These are phyloP conservation scores for Lineolata rhizophorae DNA, from an alignment of 495 filamentous ascomycete species.

Conservation along the genomic window DNA sequence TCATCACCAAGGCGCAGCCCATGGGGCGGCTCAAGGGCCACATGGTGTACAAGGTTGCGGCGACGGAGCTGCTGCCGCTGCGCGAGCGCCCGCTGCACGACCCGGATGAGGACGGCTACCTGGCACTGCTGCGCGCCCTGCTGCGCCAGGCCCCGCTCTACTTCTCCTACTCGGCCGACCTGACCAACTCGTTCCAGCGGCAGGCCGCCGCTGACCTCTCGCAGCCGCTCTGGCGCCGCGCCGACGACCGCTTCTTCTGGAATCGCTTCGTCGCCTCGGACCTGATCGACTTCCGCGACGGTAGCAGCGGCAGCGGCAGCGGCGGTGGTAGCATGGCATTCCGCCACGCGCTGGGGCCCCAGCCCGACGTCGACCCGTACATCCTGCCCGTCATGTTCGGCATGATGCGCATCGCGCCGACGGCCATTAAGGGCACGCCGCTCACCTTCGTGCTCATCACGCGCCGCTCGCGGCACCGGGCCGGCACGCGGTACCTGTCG, in stretches of 20 bases:
- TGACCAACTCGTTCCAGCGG: constrained; percentile 88
- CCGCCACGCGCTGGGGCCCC: constrained; percentile 30
- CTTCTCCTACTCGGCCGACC: constrained; percentile 88
- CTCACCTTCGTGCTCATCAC: constrained; percentile 77
- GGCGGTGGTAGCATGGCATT: constrained; percentile 6
- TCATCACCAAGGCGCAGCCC: constrained; percentile 84
- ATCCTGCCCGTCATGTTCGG: constrained; percentile 90
- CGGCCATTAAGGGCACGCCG: constrained; percentile 56
- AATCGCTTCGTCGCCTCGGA: constrained; percentile 83
- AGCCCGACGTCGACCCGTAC: constrained; percentile 69
- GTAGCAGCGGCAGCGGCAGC: constrained; percentile 12
- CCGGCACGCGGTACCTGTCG: constrained; percentile 83
- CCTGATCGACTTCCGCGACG: constrained; percentile 60
- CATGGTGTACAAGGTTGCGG: constrained; percentile 76
- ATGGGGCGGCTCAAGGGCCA: constrained; percentile 81
- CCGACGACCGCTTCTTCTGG: constrained; percentile 98
- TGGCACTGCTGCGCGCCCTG: constrained; percentile 52
- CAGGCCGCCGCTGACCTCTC: constrained; percentile 49
- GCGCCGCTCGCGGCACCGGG: constrained; percentile 62
- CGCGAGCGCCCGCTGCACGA: constrained; percentile 83
- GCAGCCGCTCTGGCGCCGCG: constrained; percentile 67
- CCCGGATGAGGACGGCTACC: constrained; percentile 77
- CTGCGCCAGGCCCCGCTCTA: constrained; percentile 80
- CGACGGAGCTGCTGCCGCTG: constrained; percentile 83
- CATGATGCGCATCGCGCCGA: constrained; percentile 70